Evolutionary conservation across 192 early-diverging fungal genomes (phyloP).

Genomic region (Gamsiella multidivaricata): DNA sequence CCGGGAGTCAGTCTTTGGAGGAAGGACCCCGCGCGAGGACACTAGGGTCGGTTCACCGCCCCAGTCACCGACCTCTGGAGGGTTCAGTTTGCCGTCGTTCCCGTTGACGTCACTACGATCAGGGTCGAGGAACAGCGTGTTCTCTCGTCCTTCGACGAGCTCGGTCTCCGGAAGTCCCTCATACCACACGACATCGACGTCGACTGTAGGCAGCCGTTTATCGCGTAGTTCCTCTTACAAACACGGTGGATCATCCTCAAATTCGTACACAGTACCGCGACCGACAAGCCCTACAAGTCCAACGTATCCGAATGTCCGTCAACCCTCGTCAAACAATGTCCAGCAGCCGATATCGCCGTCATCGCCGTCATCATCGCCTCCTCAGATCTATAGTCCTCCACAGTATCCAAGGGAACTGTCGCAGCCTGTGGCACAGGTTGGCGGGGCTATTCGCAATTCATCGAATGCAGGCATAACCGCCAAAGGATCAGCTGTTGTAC

Average conservation of each 20-base stretch:
- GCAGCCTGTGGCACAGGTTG: background rate
- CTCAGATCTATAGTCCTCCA: background rate
- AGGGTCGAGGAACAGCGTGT: background rate
- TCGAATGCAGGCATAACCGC: background rate
- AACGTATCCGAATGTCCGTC: background rate
- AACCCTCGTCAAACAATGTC: background rate
- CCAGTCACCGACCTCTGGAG: constrained; percentile 12
- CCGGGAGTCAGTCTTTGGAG: constrained; percentile 40
- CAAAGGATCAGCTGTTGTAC: background rate
- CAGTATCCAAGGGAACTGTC: background rate
- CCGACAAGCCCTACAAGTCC: background rate
- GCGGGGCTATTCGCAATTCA: background rate
- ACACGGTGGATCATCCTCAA: background rate
- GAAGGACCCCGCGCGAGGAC: constrained; percentile 32
- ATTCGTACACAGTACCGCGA: background rate
- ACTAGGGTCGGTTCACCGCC: constrained; percentile 2
- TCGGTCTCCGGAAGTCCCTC: background rate
- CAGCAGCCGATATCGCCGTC: background rate
- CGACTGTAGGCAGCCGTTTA: background rate
- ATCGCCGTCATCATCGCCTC: background rate
- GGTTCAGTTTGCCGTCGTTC: constrained; percentile 5
- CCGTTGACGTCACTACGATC: constrained; percentile 1
- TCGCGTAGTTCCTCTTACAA: background rate
- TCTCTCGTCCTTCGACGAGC: constrained; percentile 2
- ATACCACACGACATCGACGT: background rate